Conservation (phyloP, 2,329 filamentous ascomycete species). For the Colletotrichum acutatum region DNA sequence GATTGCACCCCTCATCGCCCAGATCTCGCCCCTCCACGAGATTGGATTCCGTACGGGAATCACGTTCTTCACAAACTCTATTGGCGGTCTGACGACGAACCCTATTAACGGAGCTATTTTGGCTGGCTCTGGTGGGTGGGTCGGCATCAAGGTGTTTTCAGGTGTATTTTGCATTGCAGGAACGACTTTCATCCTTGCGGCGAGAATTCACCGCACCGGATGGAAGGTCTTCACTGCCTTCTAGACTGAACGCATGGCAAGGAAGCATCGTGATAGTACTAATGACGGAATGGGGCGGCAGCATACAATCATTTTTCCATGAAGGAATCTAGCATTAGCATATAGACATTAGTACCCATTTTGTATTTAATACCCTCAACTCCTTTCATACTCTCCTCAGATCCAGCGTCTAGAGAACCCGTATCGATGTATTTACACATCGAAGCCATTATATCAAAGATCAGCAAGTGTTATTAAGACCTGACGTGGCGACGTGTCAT, state of each 20-base stretch:
- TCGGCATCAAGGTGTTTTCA: slow-evolving; percentile 50
- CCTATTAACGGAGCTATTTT: slow-evolving; percentile 65
- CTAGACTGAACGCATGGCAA: slow-evolving; percentile 20
- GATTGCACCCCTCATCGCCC: slow-evolving; percentile 51
- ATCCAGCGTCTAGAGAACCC: neutral
- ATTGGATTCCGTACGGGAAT: slow-evolving; percentile 61
- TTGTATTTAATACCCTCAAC: neutral
- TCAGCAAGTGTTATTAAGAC: no score
- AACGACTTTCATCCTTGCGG: slow-evolving; percentile 39
- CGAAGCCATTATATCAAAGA: no score
- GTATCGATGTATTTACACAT: no score
- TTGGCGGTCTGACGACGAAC: slow-evolving; percentile 66
- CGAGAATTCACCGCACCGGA: slow-evolving; percentile 42
- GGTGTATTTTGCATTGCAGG: slow-evolving; percentile 46
- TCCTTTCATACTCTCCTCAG: neutral
- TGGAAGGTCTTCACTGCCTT: slow-evolving; percentile 41
- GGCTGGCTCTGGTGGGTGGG: slow-evolving; percentile 42
- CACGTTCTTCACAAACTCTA: slow-evolving; percentile 62
- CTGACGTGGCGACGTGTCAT: no score
- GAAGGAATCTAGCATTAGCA: neutral
- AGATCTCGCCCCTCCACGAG: slow-evolving; percentile 65
- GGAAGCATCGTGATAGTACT: neutral
- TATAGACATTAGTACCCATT: slow-evolving; percentile 3
- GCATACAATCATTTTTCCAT: no score
- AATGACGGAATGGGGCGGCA: neutral